Conservation (phyloP, 345 rosid species). For the Ceriops tagal region DNA sequence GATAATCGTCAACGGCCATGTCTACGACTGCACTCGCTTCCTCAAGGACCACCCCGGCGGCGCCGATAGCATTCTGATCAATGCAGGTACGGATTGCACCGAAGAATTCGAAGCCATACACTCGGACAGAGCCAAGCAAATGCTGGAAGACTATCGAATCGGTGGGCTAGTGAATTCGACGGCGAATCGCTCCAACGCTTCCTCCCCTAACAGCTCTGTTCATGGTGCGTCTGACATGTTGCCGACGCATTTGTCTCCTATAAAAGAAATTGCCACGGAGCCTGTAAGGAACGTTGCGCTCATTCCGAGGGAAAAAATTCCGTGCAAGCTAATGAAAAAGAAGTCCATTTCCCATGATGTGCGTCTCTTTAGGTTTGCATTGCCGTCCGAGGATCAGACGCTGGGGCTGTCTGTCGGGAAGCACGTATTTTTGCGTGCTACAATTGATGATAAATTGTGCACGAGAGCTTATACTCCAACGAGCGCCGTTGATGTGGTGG, state of each 20-base stretch:
- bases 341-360: constrained; percentile 72
- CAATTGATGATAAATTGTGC: constrained; percentile 60
- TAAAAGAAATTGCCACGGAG: constrained; percentile 44
- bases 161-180: constrained; percentile 59
- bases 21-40: constrained; percentile 88
- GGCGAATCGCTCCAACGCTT: constrained; percentile 44
- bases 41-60: constrained; percentile 95
- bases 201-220: constrained; percentile 65
- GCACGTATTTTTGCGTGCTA: constrained; percentile 74
- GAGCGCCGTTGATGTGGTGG: constrained; percentile 54
- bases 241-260: constrained; percentile 44
- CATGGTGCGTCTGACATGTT: constrained; percentile 49
- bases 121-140: constrained; percentile 80
- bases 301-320: constrained; percentile 74
- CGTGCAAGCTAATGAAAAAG: constrained; percentile 67
- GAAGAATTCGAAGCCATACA: constrained; percentile 97
- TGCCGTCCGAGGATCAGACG: constrained; percentile 65
- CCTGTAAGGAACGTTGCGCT: constrained; percentile 43
- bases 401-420: constrained; percentile 83
- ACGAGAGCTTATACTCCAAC: constrained; percentile 90
- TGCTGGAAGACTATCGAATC: constrained; percentile 70
- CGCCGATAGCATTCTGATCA: constrained; percentile 72
- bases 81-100: constrained; percentile 87
- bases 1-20: constrained; percentile 90
- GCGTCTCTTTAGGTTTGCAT: constrained; percentile 56